Evolutionary conservation across 768 basidiomycete species (phyloP).

Genomic region (Boletus subcaerulescens): DNA sequence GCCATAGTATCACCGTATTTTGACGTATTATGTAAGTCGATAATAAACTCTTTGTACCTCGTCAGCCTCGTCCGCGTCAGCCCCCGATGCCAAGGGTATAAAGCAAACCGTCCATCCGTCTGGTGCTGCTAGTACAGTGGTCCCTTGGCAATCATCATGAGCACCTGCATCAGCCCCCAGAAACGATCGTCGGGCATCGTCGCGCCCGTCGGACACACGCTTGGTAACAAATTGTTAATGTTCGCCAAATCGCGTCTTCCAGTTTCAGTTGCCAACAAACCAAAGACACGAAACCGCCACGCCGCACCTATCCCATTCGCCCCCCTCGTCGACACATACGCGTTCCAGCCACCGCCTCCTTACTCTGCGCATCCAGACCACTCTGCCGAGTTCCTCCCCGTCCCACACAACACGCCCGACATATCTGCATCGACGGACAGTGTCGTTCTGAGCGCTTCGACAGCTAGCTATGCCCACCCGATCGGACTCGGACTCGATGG

Average conservation of each 20-base stretch:
- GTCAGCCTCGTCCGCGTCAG: conserved; percentile 21
- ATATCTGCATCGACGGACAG: not conserved
- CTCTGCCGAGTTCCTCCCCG: conserved; percentile 11
- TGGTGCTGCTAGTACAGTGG: no score
- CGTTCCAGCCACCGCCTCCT: conserved; percentile 26
- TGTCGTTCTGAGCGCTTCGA: not conserved
- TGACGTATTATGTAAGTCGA: no score
- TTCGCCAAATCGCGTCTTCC: conserved; percentile 27
- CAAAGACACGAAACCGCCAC: conserved; percentile 13
- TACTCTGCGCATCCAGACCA: conserved; percentile 16
- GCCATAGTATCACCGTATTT: no score
- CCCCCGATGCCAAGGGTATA: conserved; percentile 12
- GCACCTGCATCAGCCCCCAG: conserved; percentile 7
- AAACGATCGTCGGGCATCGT: conserved; percentile 3
- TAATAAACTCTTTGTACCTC: no score
- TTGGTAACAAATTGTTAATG: conserved; percentile 18
- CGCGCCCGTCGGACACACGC: conserved; percentile 7
- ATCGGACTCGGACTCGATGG: conserved; percentile 29
- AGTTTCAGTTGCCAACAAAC: conserved; percentile 11
- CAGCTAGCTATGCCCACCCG: not conserved
- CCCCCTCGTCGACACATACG: conserved; percentile 26
- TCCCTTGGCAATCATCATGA: conserved; percentile 1
- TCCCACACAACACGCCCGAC: conserved; percentile 30
- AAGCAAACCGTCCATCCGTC: not conserved
- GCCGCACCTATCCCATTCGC: conserved; percentile 25